Conservation (phyloP, 805 yeast species). For the Cyberlindnera meyerae region DNA sequence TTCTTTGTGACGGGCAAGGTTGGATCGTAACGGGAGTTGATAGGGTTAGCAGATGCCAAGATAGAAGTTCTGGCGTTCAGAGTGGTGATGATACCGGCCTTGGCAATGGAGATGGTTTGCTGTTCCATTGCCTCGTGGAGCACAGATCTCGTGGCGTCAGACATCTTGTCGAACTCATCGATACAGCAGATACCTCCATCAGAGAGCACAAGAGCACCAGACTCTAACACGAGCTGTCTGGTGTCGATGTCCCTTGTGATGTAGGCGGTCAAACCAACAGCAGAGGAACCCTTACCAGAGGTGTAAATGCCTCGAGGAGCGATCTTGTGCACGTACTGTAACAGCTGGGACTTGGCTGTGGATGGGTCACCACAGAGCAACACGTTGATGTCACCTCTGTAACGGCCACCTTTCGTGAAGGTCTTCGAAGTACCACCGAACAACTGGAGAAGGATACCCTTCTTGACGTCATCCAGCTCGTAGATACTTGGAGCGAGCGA, state of each 20-base stretch:
- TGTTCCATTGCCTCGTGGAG: conserved; percentile 99
- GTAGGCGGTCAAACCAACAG: conserved; percentile 97
- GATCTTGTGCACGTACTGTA: conserved; percentile 93
- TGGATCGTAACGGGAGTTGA: conserved; percentile 94
- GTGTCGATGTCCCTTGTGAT: conserved; percentile 93
- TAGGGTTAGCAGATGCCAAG: conserved; percentile 95
- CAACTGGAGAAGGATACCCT: conserved; percentile 86
- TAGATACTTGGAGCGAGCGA: conserved; percentile 96
- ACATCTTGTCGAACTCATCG: conserved; percentile 98
- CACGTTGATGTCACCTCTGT: conserved; percentile 93
- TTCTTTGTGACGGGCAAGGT: conserved; percentile 89
- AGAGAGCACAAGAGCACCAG: conserved; percentile 93
- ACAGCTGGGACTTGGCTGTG: conserved; percentile 89
- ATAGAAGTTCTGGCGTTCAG: conserved; percentile 94
- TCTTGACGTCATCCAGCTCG: conserved; percentile 95
- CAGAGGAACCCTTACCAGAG: conserved; percentile 98
- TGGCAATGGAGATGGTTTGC: conserved; percentile 96
- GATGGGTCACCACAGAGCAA: conserved; percentile 97
- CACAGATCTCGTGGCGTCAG: conserved; percentile 89
- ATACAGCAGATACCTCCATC: conserved; percentile 99
- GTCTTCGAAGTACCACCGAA: conserved; percentile 95
- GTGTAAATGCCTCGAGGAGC: conserved; percentile 98
- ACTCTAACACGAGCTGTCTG: conserved; percentile 85
- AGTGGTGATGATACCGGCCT: conserved; percentile 97
- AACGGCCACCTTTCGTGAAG: conserved; percentile 85